phyloP scores from a whole-genome alignment of 2,329 filamentous ascomycete species.

The Trichoderma sp. region DNA sequence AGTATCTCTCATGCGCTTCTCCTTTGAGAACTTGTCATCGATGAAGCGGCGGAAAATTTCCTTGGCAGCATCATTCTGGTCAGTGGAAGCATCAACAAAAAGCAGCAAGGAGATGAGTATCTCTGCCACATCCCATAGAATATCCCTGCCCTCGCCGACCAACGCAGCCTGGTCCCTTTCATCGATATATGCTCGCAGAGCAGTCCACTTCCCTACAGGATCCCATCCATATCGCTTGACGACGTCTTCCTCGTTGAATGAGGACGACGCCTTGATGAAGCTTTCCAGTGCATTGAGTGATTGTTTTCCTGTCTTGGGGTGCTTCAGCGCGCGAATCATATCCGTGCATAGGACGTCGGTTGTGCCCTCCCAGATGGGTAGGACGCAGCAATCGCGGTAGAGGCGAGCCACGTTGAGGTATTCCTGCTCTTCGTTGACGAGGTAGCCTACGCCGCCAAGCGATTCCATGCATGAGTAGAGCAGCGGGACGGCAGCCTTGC shows the following conservation, averaged over 20 bases:
- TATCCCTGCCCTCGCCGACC: constrained; percentile 50
- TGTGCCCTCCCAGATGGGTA: constrained; percentile 73
- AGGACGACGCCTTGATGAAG: constrained; percentile 40
- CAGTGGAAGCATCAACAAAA: constrained; percentile 45
- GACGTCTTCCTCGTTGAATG: constrained; percentile 34
- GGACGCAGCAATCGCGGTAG: constrained; percentile 66
- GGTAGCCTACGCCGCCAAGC: constrained; percentile 68
- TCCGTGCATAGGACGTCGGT: constrained; percentile 69
- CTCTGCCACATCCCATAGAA: constrained; percentile 51
- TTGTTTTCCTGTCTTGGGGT: constrained; percentile 44
- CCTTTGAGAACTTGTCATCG: constrained; percentile 34
- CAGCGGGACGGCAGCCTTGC: constrained; percentile 53
- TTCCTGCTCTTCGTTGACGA: constrained; percentile 65
- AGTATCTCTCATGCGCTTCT: constrained; percentile 31
- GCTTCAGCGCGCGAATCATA: constrained; percentile 52
- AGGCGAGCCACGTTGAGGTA: constrained; percentile 69
- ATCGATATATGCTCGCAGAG: constrained; percentile 45
- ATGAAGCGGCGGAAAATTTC: constrained; percentile 50
- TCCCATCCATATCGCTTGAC: constrained; percentile 37
- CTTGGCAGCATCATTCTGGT: constrained; percentile 42
- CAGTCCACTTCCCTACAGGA: constrained; percentile 46
- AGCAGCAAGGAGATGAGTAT: constrained; percentile 50
- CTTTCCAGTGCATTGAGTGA: constrained; percentile 50
- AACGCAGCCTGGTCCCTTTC: constrained; percentile 44
- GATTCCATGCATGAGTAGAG: constrained; percentile 65